Percentiles rank a stretch among this genome's conserved stretches.
Conservation (phyloP, 2,329 filamentous ascomycete species). For the Cladosporium oxysporum region DNA sequence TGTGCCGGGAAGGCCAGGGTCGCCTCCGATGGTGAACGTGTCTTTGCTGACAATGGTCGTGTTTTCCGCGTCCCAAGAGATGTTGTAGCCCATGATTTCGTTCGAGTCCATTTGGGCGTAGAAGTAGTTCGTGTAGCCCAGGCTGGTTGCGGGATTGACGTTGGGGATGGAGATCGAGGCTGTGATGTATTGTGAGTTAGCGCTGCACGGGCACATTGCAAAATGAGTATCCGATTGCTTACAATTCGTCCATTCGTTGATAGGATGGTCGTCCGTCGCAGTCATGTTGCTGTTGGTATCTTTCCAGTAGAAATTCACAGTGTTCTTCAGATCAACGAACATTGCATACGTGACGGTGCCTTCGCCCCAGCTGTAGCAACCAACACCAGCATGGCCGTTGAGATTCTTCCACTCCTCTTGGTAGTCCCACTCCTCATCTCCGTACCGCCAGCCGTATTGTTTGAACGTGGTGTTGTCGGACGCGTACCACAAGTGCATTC, state of each 20-base stretch:
- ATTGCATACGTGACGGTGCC: conserved; percentile 46
- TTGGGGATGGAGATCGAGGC: conserved; percentile 36
- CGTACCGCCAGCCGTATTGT: conserved; percentile 45
- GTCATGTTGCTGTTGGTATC: conserved; percentile 42
- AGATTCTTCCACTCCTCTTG: conserved; percentile 41
- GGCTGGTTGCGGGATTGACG: conserved; percentile 42
- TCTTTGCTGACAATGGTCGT: conserved; percentile 36
- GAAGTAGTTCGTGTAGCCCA: conserved; percentile 47
- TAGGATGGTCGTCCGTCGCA: conserved; percentile 39
- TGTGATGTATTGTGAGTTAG: conserved; percentile 23
- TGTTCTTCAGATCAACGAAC: conserved; percentile 43
- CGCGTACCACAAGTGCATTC: conserved; percentile 50
- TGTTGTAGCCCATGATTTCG: conserved; percentile 43
- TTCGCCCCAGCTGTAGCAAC: conserved; percentile 47
- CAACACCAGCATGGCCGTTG: conserved; percentile 48
- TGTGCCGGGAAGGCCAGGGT: conserved; percentile 41
- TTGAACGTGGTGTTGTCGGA: conserved; percentile 43
- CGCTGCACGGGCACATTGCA: too few relatives aligned
- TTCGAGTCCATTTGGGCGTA: conserved; percentile 43
- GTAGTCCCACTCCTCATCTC: conserved; percentile 39
- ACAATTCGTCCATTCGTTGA: conserved; percentile 43
- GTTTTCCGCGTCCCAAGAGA: conserved; percentile 43
- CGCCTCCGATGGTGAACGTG: conserved; percentile 39
- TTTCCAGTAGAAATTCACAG: conserved; percentile 48
- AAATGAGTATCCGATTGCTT: conserved; percentile 10